Evolutionary conservation across 2,329 filamentous ascomycete species (phyloP).

Genomic region (Fusarium redolens): DNA sequence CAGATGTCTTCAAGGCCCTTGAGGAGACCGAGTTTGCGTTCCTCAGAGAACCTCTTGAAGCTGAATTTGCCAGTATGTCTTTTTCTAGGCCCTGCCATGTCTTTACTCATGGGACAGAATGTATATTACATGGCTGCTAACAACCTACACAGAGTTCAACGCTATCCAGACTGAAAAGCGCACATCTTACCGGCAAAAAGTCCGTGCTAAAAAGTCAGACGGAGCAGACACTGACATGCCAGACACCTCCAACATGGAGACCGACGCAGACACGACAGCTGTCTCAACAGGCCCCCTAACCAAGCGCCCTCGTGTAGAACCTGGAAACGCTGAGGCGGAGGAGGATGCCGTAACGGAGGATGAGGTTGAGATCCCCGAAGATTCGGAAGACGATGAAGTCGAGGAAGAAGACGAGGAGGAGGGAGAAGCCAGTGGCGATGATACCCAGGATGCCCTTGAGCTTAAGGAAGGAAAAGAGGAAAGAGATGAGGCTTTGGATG

Average conservation of each 20-base stretch:
- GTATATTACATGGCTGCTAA: not conserved
- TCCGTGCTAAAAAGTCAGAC: slow-evolving; percentile 70
- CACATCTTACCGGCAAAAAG: slow-evolving; percentile 76
- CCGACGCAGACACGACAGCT: slow-evolving; percentile 48
- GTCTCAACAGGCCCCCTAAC: slow-evolving; percentile 49
- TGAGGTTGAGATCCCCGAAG: slow-evolving; percentile 58
- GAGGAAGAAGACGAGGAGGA: slow-evolving; percentile 55
- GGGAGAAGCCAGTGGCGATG: slow-evolving; percentile 62
- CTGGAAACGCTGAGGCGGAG: slow-evolving; percentile 51
- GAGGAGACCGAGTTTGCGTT: slow-evolving; percentile 84
- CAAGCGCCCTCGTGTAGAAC: slow-evolving; percentile 62
- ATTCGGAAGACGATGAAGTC: slow-evolving; percentile 62
- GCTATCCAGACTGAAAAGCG: slow-evolving; percentile 79
- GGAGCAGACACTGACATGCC: slow-evolving; percentile 53
- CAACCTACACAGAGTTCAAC: slow-evolving; percentile 69
- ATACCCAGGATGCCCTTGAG: slow-evolving; percentile 65
- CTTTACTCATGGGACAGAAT: not conserved
- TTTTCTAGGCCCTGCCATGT: not conserved
- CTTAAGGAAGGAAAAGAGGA: slow-evolving; percentile 61
- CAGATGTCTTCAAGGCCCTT: slow-evolving; percentile 80
- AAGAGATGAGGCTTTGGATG: slow-evolving; percentile 72
- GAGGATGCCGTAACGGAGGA: slow-evolving; percentile 54
- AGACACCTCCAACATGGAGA: slow-evolving; percentile 46
- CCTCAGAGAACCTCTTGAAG: slow-evolving; percentile 74
- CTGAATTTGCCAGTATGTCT: slow-evolving; percentile 77